A percentile compares a stretch with the other conserved stretches of the same genome.
These are phyloP conservation scores for Liquidambar formosana DNA, from an alignment of 164 flowering plant species.

Conservation along the genomic window DNA sequence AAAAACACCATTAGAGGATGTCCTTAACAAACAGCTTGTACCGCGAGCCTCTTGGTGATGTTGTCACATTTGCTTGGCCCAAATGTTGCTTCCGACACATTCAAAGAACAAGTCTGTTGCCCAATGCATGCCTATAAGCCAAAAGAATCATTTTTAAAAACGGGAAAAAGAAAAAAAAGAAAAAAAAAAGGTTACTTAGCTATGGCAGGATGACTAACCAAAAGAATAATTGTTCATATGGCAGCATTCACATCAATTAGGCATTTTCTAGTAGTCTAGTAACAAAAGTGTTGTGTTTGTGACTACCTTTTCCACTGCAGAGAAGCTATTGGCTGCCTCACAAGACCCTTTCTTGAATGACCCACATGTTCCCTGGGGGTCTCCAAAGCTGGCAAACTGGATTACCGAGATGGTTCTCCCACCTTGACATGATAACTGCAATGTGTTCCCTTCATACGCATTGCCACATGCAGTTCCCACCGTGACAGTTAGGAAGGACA, in stretches of 20 bases:
- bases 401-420: slow-evolving; percentile 40
- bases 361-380: slow-evolving; percentile 51
- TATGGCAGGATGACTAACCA: too few relatives aligned
- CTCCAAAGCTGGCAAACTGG: slow-evolving; percentile 59
- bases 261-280: too few relatives aligned
- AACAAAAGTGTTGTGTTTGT: too few relatives aligned
- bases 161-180: too few relatives aligned
- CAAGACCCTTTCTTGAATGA: slow-evolving; percentile 44
- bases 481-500: slow-evolving; percentile 42
- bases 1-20: too few relatives aligned
- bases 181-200: too few relatives aligned
- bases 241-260: too few relatives aligned
- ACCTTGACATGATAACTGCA: slow-evolving; percentile 54
- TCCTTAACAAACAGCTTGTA: slow-evolving; percentile 52
- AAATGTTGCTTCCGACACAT: slow-evolving; percentile 33
- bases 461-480: slow-evolving; percentile 40
- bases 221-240: too few relatives aligned
- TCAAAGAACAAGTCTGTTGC: slow-evolving; percentile 32
- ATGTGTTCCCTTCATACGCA: slow-evolving; percentile 30
- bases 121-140: slow-evolving; percentile 51
- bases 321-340: slow-evolving; percentile 16
- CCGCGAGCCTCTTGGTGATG: slow-evolving; percentile 31
- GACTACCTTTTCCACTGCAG: too few relatives aligned
- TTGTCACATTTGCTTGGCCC: slow-evolving; percentile 29
- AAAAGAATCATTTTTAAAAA: too few relatives aligned